phyloP scores from a whole-genome alignment of 305 asterid species.

The Striga hermonthica region DNA sequence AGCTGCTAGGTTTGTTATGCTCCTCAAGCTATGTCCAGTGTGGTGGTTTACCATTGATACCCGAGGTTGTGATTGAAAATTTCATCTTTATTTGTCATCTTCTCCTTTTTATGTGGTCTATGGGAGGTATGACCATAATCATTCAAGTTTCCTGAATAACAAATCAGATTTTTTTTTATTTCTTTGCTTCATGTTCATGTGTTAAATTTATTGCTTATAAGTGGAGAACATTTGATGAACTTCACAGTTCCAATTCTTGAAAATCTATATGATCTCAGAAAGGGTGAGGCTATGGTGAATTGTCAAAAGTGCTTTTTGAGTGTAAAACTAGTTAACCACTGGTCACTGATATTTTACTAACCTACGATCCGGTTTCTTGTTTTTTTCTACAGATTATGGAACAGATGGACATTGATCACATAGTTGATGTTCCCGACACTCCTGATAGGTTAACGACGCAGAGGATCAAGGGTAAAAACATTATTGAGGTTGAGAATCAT shows the following conservation, averaged over 20 bases:
- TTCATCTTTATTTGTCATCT: not conserved
- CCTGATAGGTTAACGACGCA: conserved; percentile 52
- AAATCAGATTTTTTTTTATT: conserved; percentile 13
- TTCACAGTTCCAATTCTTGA: conserved; percentile 13
- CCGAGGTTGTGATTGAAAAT: conserved; percentile 5
- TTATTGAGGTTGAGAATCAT: conserved; percentile 31
- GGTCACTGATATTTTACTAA: not conserved
- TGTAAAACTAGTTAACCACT: conserved; percentile 13
- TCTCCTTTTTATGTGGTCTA: not conserved
- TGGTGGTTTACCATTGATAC: not conserved
- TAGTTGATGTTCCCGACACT: conserved; percentile 71
- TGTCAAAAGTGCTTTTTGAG: conserved; percentile 18
- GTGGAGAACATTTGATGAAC: conserved; percentile 17
- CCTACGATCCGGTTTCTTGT: conserved; percentile 22
- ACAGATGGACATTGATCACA: conserved; percentile 51
- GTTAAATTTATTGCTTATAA: not conserved
- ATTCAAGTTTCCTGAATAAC: conserved; percentile 9
- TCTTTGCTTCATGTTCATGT: not conserved
- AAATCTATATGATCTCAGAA: conserved; percentile 7
- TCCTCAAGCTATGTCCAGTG: not conserved
- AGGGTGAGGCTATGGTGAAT: not conserved
- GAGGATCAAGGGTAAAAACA: conserved; percentile 32
- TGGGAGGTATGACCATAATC: no score
- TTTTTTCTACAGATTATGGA: conserved; percentile 56
- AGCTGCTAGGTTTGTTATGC: not conserved